Conservation (phyloP, 352 stramenopile genomes). For the Phytophthora kernoviae region DNA sequence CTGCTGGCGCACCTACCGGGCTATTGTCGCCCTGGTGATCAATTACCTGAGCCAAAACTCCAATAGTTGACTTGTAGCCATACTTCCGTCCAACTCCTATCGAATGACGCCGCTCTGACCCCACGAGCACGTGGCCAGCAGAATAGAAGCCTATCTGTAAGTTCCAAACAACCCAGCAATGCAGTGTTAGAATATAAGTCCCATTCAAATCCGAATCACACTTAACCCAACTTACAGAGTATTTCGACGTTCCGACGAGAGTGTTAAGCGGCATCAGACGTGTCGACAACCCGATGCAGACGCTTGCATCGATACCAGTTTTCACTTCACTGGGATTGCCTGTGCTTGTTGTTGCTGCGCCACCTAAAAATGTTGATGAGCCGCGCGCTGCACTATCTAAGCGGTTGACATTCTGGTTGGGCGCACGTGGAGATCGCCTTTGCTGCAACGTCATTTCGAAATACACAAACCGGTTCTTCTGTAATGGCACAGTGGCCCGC, state of each 20-base stretch:
- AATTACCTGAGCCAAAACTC: constrained; percentile 69
- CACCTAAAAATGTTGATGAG: constrained; percentile 6
- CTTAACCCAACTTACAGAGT: constrained; percentile 58
- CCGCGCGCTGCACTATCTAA: constrained; percentile 17
- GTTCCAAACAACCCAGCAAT: too few species aligned
- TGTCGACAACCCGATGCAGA: constrained; percentile 82
- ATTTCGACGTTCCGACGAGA: constrained; percentile 74
- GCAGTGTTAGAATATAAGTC: constrained; percentile 1
- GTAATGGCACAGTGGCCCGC: constrained; percentile 61
- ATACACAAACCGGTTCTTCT: constrained; percentile 78
- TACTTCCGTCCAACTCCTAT: constrained; percentile 60
- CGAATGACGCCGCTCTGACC: constrained; percentile 60
- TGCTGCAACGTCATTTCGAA: constrained; percentile 85
- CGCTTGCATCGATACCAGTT: constrained; percentile 57
- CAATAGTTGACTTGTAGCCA: constrained; percentile 70
- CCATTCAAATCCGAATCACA: not conserved
- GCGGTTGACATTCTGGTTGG: constrained; percentile 15
- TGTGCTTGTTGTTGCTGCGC: not conserved
- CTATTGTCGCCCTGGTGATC: constrained; percentile 35
- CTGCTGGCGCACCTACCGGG: constrained; percentile 6
- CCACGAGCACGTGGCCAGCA: constrained; percentile 75
- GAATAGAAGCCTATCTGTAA: constrained; percentile 84
- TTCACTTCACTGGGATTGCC: constrained; percentile 13
- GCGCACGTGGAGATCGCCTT: constrained; percentile 37
- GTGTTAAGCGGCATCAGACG: constrained; percentile 79